These are phyloP conservation scores for Magnolia sinica DNA, from an alignment of 164 flowering plant species.

Conservation along the genomic window DNA sequence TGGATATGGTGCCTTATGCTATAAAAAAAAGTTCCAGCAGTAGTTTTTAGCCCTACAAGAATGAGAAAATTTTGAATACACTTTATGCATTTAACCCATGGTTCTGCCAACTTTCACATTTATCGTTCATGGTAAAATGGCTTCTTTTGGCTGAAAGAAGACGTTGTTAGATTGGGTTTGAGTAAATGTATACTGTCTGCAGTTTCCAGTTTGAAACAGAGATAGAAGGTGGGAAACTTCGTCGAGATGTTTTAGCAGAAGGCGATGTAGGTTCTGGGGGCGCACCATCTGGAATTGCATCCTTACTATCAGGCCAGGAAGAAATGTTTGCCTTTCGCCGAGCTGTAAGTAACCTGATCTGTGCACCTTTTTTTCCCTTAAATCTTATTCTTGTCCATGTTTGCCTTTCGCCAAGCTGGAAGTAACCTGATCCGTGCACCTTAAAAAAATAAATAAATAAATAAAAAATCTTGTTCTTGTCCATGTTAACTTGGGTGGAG, in stretches of 20 bases:
- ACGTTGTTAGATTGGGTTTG: background rate
- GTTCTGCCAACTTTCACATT: background rate
- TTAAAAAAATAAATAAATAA: background rate
- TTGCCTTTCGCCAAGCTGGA: slow-evolving; percentile 95
- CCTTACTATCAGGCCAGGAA: slow-evolving; percentile 85
- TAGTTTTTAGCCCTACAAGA: too few species aligned
- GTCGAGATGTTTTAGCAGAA: slow-evolving; percentile 76
- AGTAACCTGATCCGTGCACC: slow-evolving; percentile 17
- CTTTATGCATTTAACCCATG: too few species aligned
- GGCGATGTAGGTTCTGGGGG: slow-evolving; percentile 67
- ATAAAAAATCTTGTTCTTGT: background rate
- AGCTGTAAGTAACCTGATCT: slow-evolving; percentile 57
- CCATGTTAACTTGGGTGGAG: too few species aligned
- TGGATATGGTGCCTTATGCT: too few species aligned
- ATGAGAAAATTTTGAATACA: too few species aligned
- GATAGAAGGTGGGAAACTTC: slow-evolving; percentile 74
- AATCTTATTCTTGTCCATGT: slow-evolving; percentile 28
- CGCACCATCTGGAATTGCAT: slow-evolving; percentile 55
- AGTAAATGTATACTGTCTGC: slow-evolving; percentile 13
- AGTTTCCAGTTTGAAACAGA: slow-evolving; percentile 98
- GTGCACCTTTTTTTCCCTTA: background rate
- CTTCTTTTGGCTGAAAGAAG: background rate
- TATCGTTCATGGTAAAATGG: background rate
- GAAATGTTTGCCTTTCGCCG: slow-evolving; percentile 96
- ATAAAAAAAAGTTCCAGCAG: too few species aligned